Percentiles rank a stretch among this genome's conserved stretches.
These are phyloP conservation scores for Phragmites australis DNA, from an alignment of 176 grass and related monocot species.

Conservation along the genomic window DNA sequence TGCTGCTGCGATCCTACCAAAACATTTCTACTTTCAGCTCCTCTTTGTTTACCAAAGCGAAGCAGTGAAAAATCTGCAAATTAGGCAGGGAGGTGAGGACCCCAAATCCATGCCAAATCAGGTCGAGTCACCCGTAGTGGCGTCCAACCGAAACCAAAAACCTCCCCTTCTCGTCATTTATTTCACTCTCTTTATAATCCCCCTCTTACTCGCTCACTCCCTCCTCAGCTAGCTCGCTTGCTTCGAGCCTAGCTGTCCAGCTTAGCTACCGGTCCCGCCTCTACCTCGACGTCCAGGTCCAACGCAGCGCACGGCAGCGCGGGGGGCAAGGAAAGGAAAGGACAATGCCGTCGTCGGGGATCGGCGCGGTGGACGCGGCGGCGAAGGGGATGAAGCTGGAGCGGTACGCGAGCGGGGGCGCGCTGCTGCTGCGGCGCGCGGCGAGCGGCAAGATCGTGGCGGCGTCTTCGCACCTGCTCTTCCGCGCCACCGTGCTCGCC, in stretches of 20 bases:
- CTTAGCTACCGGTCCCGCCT: neutral
- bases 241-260: neutral
- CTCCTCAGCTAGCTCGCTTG: constrained; percentile 44
- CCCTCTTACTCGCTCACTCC: neutral
- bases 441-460: constrained; percentile 61
- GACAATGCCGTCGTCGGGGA: constrained; percentile 42
- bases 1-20: no score
- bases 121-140: neutral
- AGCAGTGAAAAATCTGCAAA: neutral
- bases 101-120: constrained; percentile 1
- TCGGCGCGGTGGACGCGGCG: constrained; percentile 38
- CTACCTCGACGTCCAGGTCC: neutral
- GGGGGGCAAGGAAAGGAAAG: no score
- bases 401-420: constrained; percentile 56
- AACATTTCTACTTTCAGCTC: no score
- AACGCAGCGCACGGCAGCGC: no score
- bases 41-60: constrained; percentile 23
- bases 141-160: constrained; percentile 48
- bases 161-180: neutral
- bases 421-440: constrained; percentile 56
- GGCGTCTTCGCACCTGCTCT: constrained; percentile 62
- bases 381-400: constrained; percentile 66
- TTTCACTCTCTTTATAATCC: constrained; percentile 38
- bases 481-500: constrained; percentile 69
- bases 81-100: constrained; percentile 18